A percentile compares a stretch with the other conserved stretches of the same genome.
These are phyloP conservation scores for Botrytis fabae DNA, from an alignment of 2,329 filamentous ascomycete genomes.

Conservation along the genomic window DNA sequence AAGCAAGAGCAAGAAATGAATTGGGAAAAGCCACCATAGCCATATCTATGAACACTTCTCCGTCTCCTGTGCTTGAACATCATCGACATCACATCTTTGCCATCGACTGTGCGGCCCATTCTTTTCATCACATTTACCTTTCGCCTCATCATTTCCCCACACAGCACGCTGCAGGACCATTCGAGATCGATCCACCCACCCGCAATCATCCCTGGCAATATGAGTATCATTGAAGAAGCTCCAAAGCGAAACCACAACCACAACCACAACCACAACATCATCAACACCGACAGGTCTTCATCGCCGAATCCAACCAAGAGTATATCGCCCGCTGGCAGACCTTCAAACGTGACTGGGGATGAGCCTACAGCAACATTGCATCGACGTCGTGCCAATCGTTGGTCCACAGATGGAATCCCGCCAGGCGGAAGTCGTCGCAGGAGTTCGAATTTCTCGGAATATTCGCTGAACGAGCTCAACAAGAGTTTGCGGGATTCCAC, in stretches of 20 bases:
- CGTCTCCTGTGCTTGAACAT: neutral
- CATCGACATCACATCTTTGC: neutral
- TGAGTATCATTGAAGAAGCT: conserved; percentile 23
- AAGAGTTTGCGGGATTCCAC: conserved; percentile 64
- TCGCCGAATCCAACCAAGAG: conserved; percentile 20
- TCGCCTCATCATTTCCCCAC: conserved; percentile 13
- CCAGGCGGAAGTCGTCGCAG: conserved; percentile 53
- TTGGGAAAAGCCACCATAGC: neutral
- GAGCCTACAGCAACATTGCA: conserved; percentile 30
- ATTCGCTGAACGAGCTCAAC: conserved; percentile 67
- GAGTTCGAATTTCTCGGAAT: conserved; percentile 78
- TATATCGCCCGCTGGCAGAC: conserved; percentile 22
- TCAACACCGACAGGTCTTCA: neutral
- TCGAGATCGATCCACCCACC: conserved; percentile 7
- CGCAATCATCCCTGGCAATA: neutral
- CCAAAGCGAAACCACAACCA: conserved; percentile 18
- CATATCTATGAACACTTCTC: too few species aligned
- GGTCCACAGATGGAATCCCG: conserved; percentile 38
- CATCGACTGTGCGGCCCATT: neutral
- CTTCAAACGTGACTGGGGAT: conserved; percentile 26
- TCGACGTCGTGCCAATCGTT: conserved; percentile 33
- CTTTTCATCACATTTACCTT: neutral
- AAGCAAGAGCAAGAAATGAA: neutral
- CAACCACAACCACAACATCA: conserved; percentile 15
- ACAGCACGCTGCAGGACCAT: neutral